Percentiles rank a stretch among this genome's conserved stretches.
Conservation (phyloP, 1,284 basidiomycete species). For the Ceratobasidium sp. region DNA sequence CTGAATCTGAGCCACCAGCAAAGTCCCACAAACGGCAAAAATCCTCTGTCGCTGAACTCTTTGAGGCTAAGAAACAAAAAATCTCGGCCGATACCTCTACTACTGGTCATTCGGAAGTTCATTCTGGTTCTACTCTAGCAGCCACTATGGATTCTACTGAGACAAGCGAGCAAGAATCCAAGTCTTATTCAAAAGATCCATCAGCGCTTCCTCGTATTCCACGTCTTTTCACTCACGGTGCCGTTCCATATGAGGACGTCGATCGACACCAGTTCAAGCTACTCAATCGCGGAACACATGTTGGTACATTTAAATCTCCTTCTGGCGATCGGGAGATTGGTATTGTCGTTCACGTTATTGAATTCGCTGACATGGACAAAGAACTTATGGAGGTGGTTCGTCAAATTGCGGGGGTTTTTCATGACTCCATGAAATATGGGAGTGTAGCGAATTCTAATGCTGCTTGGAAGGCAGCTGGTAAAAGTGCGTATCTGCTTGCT, state of each 20-base stretch:
- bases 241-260: neutral
- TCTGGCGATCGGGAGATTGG: neutral
- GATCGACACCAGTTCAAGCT: neutral
- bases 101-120: too few species aligned
- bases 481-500: neutral
- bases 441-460: neutral
- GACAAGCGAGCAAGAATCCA: neutral
- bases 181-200: neutral
- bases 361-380: neutral
- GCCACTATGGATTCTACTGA: too few species aligned
- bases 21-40: too few species aligned
- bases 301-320: neutral
- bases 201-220: neutral
- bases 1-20: too few species aligned
- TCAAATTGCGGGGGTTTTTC: neutral
- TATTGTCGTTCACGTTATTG: neutral
- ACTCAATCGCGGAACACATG: neutral
- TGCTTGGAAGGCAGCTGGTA: slow-evolving; percentile 1
- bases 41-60: too few species aligned
- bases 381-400: neutral
- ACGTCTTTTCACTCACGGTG: neutral
- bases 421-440: neutral
- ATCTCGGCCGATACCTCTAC: too few species aligned
- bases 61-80: too few species aligned
- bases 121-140: too few species aligned